These are phyloP conservation scores for Coriolopsis trogii DNA, from an alignment of 1,284 basidiomycete species.

Conservation along the genomic window DNA sequence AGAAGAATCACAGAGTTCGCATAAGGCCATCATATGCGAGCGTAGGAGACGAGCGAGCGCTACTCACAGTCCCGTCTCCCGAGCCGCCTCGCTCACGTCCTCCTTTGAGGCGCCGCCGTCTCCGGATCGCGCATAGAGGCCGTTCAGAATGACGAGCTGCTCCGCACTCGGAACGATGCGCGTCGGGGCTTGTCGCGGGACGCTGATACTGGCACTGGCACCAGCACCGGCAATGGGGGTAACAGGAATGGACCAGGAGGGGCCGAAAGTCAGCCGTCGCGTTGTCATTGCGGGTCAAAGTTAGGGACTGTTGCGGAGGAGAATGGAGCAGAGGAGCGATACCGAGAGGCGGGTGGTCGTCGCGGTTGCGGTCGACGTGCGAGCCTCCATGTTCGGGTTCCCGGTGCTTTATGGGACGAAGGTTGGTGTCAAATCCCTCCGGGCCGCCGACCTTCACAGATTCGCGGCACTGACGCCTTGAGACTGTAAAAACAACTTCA, in stretches of 20 bases:
- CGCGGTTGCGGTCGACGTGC: too few species aligned
- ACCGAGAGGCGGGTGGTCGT: too few species aligned
- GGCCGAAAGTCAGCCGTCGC: neutral
- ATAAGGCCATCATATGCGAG: neutral
- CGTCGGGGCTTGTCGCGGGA: too few species aligned
- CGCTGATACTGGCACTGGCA: too few species aligned
- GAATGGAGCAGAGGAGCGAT: too few species aligned
- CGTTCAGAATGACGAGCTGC: conserved; percentile 19
- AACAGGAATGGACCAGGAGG: neutral
- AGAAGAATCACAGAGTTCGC: neutral
- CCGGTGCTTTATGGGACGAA: too few species aligned
- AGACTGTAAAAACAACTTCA: too few species aligned
- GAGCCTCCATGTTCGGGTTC: too few species aligned
- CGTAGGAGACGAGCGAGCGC: neutral
- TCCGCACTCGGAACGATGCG: conserved; percentile 20
- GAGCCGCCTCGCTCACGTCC: conserved; percentile 15
- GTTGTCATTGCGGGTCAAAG: neutral
- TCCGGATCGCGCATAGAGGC: conserved; percentile 15
- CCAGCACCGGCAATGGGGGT: too few species aligned
- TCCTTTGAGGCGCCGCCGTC: conserved; percentile 18
- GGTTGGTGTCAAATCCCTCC: too few species aligned
- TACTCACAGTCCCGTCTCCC: conserved; percentile 29
- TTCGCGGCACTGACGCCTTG: too few species aligned
- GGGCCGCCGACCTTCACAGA: too few species aligned
- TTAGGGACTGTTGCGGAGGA: neutral